Evolutionary conservation across 257 asterid species (phyloP).

Genomic region (Eustoma russellianum): DNA sequence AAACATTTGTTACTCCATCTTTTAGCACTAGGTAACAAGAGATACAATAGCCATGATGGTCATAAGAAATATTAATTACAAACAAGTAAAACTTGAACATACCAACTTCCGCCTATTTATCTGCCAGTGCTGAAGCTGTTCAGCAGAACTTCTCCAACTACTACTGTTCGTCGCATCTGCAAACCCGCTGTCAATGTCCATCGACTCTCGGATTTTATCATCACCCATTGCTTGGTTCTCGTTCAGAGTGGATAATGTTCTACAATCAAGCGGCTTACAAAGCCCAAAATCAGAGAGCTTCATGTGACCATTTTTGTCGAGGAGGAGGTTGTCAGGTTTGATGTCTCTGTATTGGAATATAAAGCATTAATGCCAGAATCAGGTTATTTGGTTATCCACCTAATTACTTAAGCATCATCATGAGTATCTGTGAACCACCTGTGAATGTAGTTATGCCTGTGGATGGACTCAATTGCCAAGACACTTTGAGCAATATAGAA

Average conservation of each 20-base stretch:
- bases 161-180: conserved; percentile 34
- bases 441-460: conserved; percentile 89
- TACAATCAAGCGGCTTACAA: conserved; percentile 90
- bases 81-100: conserved; percentile 1
- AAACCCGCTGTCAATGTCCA: conserved; percentile 40
- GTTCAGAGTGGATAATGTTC: conserved; percentile 40
- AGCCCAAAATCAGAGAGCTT: conserved; percentile 97
- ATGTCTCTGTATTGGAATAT: conserved; percentile 59
- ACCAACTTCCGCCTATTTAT: conserved; percentile 57
- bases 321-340: conserved; percentile 96
- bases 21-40: no score
- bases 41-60: conserved; percentile 1
- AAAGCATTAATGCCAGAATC: background rate
- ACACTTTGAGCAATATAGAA: conserved; percentile 92
- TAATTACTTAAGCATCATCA: background rate
- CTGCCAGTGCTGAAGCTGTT: conserved; percentile 61
- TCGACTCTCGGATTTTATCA: conserved; percentile 38
- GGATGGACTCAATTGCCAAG: conserved; percentile 91
- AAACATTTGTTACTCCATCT: no score
- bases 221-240: conserved; percentile 50
- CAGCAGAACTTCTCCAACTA: conserved; percentile 43
- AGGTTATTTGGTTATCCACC: conserved; percentile 4
- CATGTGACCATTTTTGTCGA: conserved; percentile 91
- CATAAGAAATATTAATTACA: no score
- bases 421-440: conserved; percentile 34